phyloP scores from a whole-genome alignment of 2,329 filamentous ascomycete species.

The Cladorrhinum sp. region DNA sequence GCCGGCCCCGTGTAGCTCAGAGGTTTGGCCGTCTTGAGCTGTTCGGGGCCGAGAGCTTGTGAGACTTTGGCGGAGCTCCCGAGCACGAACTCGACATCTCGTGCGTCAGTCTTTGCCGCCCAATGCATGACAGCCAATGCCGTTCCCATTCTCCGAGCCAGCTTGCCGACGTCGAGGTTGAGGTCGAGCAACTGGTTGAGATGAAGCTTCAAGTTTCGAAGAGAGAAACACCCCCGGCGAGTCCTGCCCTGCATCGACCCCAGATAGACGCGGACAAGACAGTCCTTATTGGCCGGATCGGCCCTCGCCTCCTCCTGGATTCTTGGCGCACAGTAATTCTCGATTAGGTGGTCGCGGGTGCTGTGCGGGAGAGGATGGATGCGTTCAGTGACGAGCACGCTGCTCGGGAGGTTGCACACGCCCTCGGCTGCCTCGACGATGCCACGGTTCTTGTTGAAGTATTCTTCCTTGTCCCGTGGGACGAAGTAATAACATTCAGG shows the following conservation, averaged over 20 bases:
- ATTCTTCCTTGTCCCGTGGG: too few relatives aligned
- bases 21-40: too few relatives aligned
- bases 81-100: slow-evolving; percentile 35
- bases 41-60: too few relatives aligned
- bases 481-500: too few relatives aligned
- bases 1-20: too few relatives aligned
- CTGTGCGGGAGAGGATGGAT: slow-evolving; percentile 25
- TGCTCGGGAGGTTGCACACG: slow-evolving; percentile 17
- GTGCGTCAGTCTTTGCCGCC: slow-evolving; percentile 30
- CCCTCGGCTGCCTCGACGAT: neutral
- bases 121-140: slow-evolving; percentile 35
- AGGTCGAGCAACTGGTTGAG: slow-evolving; percentile 32
- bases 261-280: slow-evolving; percentile 22
- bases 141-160: slow-evolving; percentile 27
- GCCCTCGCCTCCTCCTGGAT: slow-evolving; percentile 6
- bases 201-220: slow-evolving; percentile 34
- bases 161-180: slow-evolving; percentile 19
- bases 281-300: slow-evolving; percentile 20
- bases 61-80: too few relatives aligned
- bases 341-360: slow-evolving; percentile 24
- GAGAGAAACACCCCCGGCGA: slow-evolving; percentile 22
- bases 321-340: slow-evolving; percentile 22
- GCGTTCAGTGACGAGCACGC: slow-evolving; percentile 22
- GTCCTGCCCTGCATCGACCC: slow-evolving; percentile 12
- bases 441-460: too few relatives aligned